These are phyloP conservation scores for Suillus tomentosus DNA, from an alignment of 768 basidiomycete species.

Conservation along the genomic window DNA sequence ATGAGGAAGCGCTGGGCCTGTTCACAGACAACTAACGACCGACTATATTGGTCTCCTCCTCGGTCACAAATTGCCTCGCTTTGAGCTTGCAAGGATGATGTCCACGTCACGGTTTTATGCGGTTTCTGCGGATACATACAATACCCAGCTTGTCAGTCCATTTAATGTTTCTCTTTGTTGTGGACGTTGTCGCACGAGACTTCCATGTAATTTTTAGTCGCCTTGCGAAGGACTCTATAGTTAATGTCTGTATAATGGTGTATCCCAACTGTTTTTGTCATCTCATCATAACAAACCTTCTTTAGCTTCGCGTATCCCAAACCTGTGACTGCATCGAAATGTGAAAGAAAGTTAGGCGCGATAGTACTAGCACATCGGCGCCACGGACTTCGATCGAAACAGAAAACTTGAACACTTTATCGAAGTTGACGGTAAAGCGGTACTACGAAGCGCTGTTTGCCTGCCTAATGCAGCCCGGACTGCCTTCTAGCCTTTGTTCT, in stretches of 20 bases:
- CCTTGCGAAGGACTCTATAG: background rate
- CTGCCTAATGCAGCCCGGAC: background rate
- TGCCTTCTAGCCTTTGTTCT: background rate
- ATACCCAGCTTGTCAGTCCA: background rate
- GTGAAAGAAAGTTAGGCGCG: background rate
- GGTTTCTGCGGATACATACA: background rate
- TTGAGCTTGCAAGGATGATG: background rate
- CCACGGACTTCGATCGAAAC: background rate
- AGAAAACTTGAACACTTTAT: background rate
- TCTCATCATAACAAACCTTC: background rate
- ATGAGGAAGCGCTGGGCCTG: slow-evolving; percentile 22
- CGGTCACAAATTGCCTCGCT: background rate
- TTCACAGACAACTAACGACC: slow-evolving; percentile 3
- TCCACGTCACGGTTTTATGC: background rate
- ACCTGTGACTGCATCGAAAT: background rate
- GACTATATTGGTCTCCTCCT: slow-evolving; percentile 3
- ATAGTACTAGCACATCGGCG: background rate
- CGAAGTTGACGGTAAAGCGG: background rate
- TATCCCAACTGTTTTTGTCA: background rate
- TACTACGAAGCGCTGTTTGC: background rate
- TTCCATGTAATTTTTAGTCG: background rate
- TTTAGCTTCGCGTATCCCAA: background rate
- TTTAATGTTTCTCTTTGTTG: background rate
- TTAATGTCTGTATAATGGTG: background rate
- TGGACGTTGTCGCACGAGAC: background rate